Base-by-base conservation (phyloP, 148 eudicot genomes). In the Rhododendron henanense region DNA sequence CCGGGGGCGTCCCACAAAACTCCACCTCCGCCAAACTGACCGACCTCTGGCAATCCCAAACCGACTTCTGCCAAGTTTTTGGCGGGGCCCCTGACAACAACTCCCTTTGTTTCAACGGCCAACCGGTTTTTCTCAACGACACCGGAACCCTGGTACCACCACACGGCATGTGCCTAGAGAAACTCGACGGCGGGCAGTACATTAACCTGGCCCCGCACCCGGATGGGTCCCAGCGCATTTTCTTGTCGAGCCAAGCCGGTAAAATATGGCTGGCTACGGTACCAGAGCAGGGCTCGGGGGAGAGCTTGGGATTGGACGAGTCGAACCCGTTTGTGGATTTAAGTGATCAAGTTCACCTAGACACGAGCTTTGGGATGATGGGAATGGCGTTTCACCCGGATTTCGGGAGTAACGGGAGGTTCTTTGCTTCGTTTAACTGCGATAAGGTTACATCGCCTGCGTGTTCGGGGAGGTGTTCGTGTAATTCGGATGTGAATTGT, bases 331-430 rank as follows among this genome's bases (percentile, higher is more conserved):
- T 97, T 88, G 94, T 93, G 6, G 99, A 97, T 87, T 90, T 97
- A 85, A 94, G 98, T 0, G 99, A 97, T 90, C 87, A 95, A 83
- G 95, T 97, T 51, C 91, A 92, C 69, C 92, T 85, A 15, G 99
- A 97, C 79, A 90, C 97, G 2, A 87, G 77, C 7, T 97, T 95
- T 85, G 99, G 99, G 35, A 94, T 97, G 99, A 81, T 97, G 79
- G 99, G 99, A 41, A 87, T 97, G 87, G 99, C 99, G 51, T 95
- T 97, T 84, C 99, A 97, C 84, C 98, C 98, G 2, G 85, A 95
- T 59, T 97, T 95, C 59, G 88, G 92, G 4, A 57, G 83, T 2
- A 97, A 97, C 73, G 98, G 99, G 3, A 91, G 99, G 18, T 94
- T 97, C 84, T 97, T 97, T 33, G 96, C 98, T 41, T 97, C 98